phyloP scores from a whole-genome alignment of 805 yeast genomes.

The Pichia ethanolica region DNA sequence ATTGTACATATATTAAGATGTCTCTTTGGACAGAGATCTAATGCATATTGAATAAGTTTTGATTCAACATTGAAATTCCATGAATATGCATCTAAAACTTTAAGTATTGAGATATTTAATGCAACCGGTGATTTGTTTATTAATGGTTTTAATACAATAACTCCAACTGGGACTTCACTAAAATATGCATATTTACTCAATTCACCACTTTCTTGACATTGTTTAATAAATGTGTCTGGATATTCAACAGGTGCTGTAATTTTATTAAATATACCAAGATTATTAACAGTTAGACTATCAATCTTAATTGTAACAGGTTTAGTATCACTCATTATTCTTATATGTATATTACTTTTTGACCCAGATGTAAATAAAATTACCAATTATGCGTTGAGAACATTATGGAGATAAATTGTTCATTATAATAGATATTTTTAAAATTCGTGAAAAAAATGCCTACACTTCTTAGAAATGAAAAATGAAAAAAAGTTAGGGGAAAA shows the following conservation, averaged over 20 bases:
- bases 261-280: constrained; percentile 49
- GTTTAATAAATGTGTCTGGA: constrained; percentile 44
- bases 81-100: constrained; percentile 52
- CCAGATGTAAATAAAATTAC: too few species aligned
- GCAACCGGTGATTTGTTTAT: constrained; percentile 31
- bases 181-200: constrained; percentile 50
- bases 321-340: not conserved
- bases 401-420: too few species aligned
- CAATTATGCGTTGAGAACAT: too few species aligned
- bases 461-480: too few species aligned
- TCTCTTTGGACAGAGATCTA: constrained; percentile 45
- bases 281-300: constrained; percentile 55
- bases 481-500: too few species aligned
- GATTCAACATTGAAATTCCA: constrained; percentile 55
- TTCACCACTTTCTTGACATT: constrained; percentile 40
- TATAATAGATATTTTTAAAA: too few species aligned
- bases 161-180: constrained; percentile 78
- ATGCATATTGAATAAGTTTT: constrained; percentile 47
- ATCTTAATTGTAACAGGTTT: constrained; percentile 31
- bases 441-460: too few species aligned
- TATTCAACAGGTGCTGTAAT: constrained; percentile 54
- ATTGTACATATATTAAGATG: constrained; percentile 43
- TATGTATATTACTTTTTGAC: too few species aligned
- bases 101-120: constrained; percentile 17
- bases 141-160: constrained; percentile 49